Evolutionary conservation across 139 green algal species (phyloP).

Genomic region (Chlorella sp.): DNA sequence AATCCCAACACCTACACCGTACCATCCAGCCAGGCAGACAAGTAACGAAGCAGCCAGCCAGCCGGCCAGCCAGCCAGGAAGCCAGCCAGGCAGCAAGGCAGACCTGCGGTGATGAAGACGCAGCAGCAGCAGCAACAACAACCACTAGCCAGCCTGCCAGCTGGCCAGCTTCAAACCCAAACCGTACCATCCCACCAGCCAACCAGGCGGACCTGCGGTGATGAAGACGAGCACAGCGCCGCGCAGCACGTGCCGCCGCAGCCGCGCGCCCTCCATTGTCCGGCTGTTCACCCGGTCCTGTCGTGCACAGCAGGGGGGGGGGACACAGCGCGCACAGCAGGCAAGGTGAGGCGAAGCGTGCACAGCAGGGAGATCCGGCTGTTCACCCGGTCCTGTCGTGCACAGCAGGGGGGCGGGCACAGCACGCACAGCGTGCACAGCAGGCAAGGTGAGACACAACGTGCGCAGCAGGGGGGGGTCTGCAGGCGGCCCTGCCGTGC

Average conservation of each 20-base stretch:
- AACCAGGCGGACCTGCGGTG: constrained; percentile 73
- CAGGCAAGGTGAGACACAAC: too few relatives aligned
- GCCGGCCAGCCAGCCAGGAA: too few relatives aligned
- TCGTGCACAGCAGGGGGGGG: not conserved
- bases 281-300: constrained; percentile 17
- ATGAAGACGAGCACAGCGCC: constrained; percentile 88
- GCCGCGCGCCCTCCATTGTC: constrained; percentile 50
- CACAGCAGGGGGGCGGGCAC: not conserved
- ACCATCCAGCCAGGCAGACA: too few relatives aligned
- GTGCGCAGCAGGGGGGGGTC: too few relatives aligned
- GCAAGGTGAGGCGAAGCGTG: too few relatives aligned
- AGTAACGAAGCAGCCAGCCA: too few relatives aligned
- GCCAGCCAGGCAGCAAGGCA: constrained; percentile 34
- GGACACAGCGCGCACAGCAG: not conserved
- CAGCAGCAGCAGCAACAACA: too few relatives aligned
- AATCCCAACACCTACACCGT: too few relatives aligned
- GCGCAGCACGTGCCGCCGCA: constrained; percentile 77
- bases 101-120: constrained; percentile 88
- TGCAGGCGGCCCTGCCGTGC: not conserved
- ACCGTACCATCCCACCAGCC: not conserved
- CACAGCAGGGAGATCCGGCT: not conserved
- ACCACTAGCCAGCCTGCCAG: too few relatives aligned
- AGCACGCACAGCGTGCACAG: not conserved
- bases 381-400: constrained; percentile 8
- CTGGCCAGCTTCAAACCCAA: too few relatives aligned